Conservation (phyloP, 176 grass and related monocot species). For the Phoenix roebelenii region DNA sequence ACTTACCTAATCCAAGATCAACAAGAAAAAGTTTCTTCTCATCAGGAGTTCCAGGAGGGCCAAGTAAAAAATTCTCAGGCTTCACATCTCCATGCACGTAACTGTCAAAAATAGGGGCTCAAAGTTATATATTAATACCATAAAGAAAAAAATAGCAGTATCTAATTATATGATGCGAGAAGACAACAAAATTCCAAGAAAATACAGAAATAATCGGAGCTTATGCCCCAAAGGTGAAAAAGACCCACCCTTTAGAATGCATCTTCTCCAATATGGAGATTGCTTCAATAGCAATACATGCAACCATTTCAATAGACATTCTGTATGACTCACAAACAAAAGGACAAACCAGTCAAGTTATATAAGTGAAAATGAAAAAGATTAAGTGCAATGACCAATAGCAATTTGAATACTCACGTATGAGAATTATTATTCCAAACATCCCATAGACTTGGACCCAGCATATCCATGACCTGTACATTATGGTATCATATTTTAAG, state of each 20-base stretch:
- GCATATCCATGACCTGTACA: slow-evolving; percentile 84
- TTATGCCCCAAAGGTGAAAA: not conserved
- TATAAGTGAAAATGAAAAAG: slow-evolving; percentile 5
- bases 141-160: no score
- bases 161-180: no score
- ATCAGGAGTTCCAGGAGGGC: slow-evolving; percentile 58
- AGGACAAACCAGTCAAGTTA: slow-evolving; percentile 1
- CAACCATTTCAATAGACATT: slow-evolving; percentile 97
- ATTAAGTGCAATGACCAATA: slow-evolving; percentile 12
- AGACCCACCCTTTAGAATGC: slow-evolving; percentile 74
- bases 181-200: no score
- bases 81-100: slow-evolving; percentile 95
- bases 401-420: slow-evolving; percentile 35
- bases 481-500: no score
- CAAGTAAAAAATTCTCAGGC: slow-evolving; percentile 95
- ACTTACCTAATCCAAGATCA: slow-evolving; percentile 96
- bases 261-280: slow-evolving; percentile 91
- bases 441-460: slow-evolving; percentile 94
- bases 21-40: slow-evolving; percentile 96
- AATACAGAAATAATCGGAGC: no score
- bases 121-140: not conserved
- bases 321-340: slow-evolving; percentile 28
- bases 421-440: slow-evolving; percentile 93
- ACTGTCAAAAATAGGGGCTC: slow-evolving; percentile 33
- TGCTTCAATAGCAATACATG: slow-evolving; percentile 94